A percentile compares a stretch with the other conserved stretches of the same genome.
These are phyloP conservation scores for Phanerodontia chrysosporium DNA, from an alignment of 768 basidiomycete genomes.

Conservation along the genomic window DNA sequence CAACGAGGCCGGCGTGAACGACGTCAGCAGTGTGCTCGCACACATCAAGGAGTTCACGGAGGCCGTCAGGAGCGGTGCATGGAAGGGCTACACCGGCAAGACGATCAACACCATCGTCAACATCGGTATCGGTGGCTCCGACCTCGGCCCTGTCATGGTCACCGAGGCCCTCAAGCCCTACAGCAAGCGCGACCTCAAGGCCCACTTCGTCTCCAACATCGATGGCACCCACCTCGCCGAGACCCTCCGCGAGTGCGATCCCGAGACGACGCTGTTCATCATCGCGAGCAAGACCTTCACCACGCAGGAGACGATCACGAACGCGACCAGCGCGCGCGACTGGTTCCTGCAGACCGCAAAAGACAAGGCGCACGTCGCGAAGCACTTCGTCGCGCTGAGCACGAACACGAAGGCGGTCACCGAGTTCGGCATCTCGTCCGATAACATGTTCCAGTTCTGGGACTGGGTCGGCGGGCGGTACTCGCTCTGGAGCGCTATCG, in stretches of 20 bases:
- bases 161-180: conserved; percentile 95
- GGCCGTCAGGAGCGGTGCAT: conserved; percentile 75
- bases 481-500: conserved; percentile 97
- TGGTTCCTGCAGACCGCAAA: conserved; percentile 89
- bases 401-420: conserved; percentile 95
- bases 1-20: conserved; percentile 72
- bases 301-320: conserved; percentile 99
- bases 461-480: conserved; percentile 99
- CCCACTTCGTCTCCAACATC: conserved; percentile 94
- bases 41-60: conserved; percentile 93
- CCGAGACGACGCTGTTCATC: conserved; percentile 94
- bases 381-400: conserved; percentile 97
- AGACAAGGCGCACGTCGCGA: conserved; percentile 90
- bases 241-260: conserved; percentile 73
- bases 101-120: conserved; percentile 92
- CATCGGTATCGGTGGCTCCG: conserved; percentile 98
- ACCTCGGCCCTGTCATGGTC: conserved; percentile 98
- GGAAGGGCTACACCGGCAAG: conserved; percentile 99
- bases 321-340: conserved; percentile 86
- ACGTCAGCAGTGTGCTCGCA: conserved; percentile 77
- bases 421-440: conserved; percentile 83
- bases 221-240: conserved; percentile 97
- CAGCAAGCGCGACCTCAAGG: conserved; percentile 81
- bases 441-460: conserved; percentile 99
- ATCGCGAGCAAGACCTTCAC: conserved; percentile 99